A percentile compares a stretch with the other conserved stretches of the same genome.
These are phyloP conservation scores for Solanum neorickii DNA, from an alignment of 257 asterid species.

Conservation along the genomic window DNA sequence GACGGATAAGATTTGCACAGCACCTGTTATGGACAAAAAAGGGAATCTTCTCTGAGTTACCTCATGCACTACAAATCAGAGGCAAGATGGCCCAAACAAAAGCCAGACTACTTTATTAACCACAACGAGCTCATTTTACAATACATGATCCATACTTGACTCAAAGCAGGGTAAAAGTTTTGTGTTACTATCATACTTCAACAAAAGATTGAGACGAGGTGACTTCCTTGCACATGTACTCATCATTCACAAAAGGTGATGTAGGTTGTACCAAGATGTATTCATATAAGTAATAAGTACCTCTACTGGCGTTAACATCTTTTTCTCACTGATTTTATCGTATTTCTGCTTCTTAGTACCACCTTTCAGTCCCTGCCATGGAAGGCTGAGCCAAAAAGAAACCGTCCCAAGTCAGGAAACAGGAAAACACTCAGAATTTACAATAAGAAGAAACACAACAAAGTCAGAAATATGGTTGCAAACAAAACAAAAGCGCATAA, in stretches of 20 bases:
- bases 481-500: not conserved
- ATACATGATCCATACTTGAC: not conserved
- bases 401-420: not conserved
- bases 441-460: not conserved
- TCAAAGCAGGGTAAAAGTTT: not conserved
- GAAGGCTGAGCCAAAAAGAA: constrained; percentile 11
- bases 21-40: not conserved
- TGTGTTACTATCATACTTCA: not conserved
- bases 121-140: not conserved
- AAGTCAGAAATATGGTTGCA: not conserved
- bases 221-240: not conserved
- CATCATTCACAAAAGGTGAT: not conserved
- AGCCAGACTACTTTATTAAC: not conserved
- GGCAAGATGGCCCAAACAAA: not conserved
- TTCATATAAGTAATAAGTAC: not conserved
- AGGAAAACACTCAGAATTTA: not conserved
- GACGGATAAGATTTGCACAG: constrained; percentile 20
- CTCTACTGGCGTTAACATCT: constrained; percentile 15
- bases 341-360: constrained; percentile 18
- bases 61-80: not conserved
- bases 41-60: not conserved
- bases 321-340: constrained; percentile 15
- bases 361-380: constrained; percentile 18
- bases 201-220: not conserved
- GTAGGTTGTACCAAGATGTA: not conserved